These are phyloP conservation scores for Blastocystis sp. DNA, from an alignment of 352 stramenopile species.

Conservation along the genomic window DNA sequence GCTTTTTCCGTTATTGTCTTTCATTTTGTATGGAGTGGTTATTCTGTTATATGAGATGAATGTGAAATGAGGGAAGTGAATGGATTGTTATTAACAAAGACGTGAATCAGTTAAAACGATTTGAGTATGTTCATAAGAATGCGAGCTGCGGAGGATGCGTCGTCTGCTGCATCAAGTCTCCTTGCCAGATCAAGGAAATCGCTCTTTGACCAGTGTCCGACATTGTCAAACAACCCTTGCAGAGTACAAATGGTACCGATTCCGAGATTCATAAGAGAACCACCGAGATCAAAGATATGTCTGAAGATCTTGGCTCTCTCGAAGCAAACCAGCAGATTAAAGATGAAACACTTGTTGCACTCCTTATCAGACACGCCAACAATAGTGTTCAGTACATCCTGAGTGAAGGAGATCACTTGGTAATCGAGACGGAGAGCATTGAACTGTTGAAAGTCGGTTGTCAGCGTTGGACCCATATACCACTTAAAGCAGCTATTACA, in stretches of 20 bases:
- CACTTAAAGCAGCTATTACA: background rate
- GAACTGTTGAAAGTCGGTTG: constrained; percentile 22
- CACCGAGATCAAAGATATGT: background rate
- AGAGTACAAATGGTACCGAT: constrained; percentile 21
- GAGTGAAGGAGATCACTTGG: constrained; percentile 6
- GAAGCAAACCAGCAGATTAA: constrained; percentile 14
- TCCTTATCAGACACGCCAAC: constrained; percentile 2
- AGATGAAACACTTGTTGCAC: constrained; percentile 33
- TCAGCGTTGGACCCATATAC: background rate
- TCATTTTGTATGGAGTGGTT: too few species aligned
- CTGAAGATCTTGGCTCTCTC: constrained; percentile 1
- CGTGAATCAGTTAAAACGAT: background rate
- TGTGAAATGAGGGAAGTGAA: too few species aligned
- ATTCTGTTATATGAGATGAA: too few species aligned
- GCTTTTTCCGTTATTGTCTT: too few species aligned
- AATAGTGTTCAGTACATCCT: constrained; percentile 1
- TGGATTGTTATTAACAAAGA: too few species aligned
- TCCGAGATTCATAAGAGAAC: constrained; percentile 28
- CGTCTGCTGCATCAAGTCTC: background rate
- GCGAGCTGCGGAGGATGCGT: background rate
- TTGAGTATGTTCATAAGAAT: constrained; percentile 11
- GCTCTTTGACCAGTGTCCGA: background rate
- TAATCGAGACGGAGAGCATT: constrained; percentile 16
- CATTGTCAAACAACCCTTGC: constrained; percentile 5
- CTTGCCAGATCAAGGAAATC: constrained; percentile 24